A percentile compares a stretch with the other conserved stretches of the same genome.
Evolutionary conservation across 352 stramenopile genomes (phyloP).

Genomic region (Phytophthora europaea): DNA sequence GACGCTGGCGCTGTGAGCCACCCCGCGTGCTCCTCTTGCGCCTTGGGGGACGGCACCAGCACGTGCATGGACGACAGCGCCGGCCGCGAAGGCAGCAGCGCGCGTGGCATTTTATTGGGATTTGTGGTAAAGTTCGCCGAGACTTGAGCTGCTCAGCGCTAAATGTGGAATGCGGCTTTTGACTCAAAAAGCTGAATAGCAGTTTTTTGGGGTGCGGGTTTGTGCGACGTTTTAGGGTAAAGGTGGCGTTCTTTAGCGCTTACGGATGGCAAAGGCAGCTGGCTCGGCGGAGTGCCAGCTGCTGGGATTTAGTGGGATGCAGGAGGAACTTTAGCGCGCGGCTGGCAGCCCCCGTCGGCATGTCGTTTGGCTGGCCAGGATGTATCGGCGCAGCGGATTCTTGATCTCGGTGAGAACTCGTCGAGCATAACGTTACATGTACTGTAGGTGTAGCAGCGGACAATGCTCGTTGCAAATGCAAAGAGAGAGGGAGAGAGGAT

Average conservation of each 20-base stretch:
- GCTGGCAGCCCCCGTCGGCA: neutral
- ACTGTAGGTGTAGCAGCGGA: neutral
- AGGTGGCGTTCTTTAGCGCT: conserved; percentile 12
- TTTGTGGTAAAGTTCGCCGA: neutral
- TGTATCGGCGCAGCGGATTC: conserved; percentile 9
- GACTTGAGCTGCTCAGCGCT: conserved; percentile 9
- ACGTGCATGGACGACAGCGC: conserved; percentile 12
- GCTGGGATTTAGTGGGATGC: conserved; percentile 26
- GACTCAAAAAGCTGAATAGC: neutral
- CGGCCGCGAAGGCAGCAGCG: conserved; percentile 19
- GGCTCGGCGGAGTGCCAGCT: conserved; percentile 14
- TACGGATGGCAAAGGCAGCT: conserved; percentile 20
- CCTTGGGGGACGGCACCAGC: neutral
- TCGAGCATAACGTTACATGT: too few relatives aligned
- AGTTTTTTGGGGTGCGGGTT: conserved; percentile 17
- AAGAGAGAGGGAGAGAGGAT: neutral
- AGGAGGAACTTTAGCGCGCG: neutral
- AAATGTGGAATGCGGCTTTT: conserved; percentile 24
- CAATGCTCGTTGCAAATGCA: neutral
- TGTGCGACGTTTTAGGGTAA: conserved; percentile 5
- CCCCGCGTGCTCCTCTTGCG: conserved; percentile 20
- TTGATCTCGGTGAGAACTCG: conserved; percentile 7
- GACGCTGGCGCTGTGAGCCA: conserved; percentile 25
- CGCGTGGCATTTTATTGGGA: conserved; percentile 17
- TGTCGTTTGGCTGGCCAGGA: conserved; percentile 22